Percentiles rank a stretch among this genome's conserved stretches.
These are phyloP conservation scores for Echites panduratus DNA, from an alignment of 257 asterid species.

Conservation along the genomic window DNA sequence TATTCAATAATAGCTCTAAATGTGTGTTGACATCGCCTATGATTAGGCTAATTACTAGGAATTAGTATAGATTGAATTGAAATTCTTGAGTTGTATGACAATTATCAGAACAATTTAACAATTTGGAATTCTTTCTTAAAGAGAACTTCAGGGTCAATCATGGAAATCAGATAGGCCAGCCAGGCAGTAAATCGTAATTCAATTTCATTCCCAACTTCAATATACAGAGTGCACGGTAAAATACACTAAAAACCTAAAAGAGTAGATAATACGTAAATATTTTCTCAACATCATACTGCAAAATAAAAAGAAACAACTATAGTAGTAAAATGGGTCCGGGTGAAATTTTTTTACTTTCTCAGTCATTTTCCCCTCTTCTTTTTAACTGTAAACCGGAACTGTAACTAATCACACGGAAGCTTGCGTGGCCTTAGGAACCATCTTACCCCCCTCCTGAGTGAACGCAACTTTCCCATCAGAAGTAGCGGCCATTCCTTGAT, in stretches of 20 bases:
- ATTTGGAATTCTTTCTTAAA: too few species aligned
- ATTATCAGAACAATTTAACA: too few species aligned
- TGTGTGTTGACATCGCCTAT: too few species aligned
- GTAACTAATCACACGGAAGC: slow-evolving; percentile 33
- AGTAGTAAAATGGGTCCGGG: not conserved
- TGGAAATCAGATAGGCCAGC: too few species aligned
- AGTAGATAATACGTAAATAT: not conserved
- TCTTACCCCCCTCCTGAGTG: slow-evolving; percentile 43
- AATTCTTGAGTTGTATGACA: too few species aligned
- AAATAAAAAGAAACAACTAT: not conserved
- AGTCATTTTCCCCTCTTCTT: not conserved
- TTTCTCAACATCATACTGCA: slow-evolving; percentile 8
- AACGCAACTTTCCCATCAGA: slow-evolving; percentile 35
- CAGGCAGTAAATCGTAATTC: too few species aligned
- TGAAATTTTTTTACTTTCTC: not conserved
- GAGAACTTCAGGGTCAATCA: too few species aligned
- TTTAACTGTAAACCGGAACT: not conserved
- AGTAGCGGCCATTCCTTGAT: slow-evolving; percentile 25
- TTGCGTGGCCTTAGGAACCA: slow-evolving; percentile 47
- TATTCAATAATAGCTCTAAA: too few species aligned
- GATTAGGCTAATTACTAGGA: too few species aligned
- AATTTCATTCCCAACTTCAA: slow-evolving; percentile 8
- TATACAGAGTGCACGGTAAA: slow-evolving; percentile 14
- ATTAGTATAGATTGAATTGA: too few species aligned
- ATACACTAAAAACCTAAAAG: not conserved